These are phyloP conservation scores for Cryptosporidium parvum DNA, from an alignment of 169 alveolate species.

Conservation along the genomic window DNA sequence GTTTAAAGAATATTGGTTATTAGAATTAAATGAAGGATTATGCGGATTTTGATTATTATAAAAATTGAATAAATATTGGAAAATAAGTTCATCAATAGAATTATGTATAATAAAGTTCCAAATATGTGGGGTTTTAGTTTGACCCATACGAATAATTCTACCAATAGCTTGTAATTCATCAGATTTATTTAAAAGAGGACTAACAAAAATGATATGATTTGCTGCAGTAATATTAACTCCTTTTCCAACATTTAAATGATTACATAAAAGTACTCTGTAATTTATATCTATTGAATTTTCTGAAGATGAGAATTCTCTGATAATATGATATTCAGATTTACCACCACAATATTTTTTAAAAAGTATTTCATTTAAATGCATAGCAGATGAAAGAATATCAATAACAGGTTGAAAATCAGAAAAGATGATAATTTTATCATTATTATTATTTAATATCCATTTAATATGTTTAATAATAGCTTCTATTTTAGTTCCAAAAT, in stretches of 20 bases:
- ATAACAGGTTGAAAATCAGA: slow-evolving; percentile 56
- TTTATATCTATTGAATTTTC: too few species aligned
- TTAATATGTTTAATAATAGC: slow-evolving; percentile 47
- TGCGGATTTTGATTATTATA: background rate
- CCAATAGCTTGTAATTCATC: slow-evolving; percentile 82
- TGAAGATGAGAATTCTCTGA: slow-evolving; percentile 19
- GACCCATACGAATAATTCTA: slow-evolving; percentile 81
- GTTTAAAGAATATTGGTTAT: background rate
- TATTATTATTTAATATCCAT: slow-evolving; percentile 33
- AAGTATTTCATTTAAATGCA: slow-evolving; percentile 13
- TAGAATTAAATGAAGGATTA: background rate
- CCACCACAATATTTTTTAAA: slow-evolving; percentile 45
- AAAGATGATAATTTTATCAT: slow-evolving; percentile 54
- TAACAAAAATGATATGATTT: slow-evolving; percentile 78
- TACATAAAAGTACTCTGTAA: slow-evolving; percentile 48
- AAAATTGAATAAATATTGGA: background rate
- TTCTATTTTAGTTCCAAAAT: slow-evolving; percentile 65
- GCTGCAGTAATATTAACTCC: slow-evolving; percentile 82
- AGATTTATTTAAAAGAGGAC: slow-evolving; percentile 75
- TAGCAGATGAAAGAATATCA: slow-evolving; percentile 40
- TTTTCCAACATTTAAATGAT: slow-evolving; percentile 76
- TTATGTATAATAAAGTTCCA: slow-evolving; percentile 74
- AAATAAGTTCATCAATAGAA: slow-evolving; percentile 40
- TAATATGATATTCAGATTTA: slow-evolving; percentile 33
- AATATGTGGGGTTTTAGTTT: slow-evolving; percentile 78